Evolutionary conservation across 768 basidiomycete species (phyloP).

Genomic region (Albatrellus ellisii): DNA sequence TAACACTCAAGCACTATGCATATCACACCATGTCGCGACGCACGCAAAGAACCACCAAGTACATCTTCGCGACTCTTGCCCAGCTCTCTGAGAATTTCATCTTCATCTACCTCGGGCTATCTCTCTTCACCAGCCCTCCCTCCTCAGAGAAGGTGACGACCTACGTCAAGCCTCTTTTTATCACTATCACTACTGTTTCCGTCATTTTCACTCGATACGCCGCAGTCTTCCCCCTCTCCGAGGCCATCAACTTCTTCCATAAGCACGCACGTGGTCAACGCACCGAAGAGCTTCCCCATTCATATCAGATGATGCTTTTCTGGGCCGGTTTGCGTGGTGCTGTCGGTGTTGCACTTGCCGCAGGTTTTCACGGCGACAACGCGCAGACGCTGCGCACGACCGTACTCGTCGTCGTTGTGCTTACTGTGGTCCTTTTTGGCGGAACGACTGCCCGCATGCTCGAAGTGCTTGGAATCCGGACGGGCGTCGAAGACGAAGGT

Average conservation of each 20-base stretch:
- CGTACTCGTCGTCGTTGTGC: conserved; percentile 88
- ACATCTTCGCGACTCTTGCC: conserved; percentile 89
- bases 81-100: conserved; percentile 98
- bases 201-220: conserved; percentile 93
- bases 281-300: conserved; percentile 86
- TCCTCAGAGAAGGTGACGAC: conserved; percentile 61
- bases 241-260: conserved; percentile 89
- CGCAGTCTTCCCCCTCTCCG: conserved; percentile 91
- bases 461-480: conserved; percentile 90
- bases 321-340: conserved; percentile 97
- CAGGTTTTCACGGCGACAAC: conserved; percentile 90
- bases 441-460: conserved; percentile 97
- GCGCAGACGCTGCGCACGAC: conserved; percentile 86
- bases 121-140: conserved; percentile 86
- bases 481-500: conserved; percentile 89
- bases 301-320: conserved; percentile 99
- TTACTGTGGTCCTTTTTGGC: conserved; percentile 90
- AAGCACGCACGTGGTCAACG: conserved; percentile 76
- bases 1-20: conserved; percentile 99
- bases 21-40: conserved; percentile 97
- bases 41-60: conserved; percentile 89
- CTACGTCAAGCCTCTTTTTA: conserved; percentile 94
- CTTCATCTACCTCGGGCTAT: conserved; percentile 96
- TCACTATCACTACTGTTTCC: conserved; percentile 79
- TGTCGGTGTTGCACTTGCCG: conserved; percentile 94